Base-by-base conservation (phyloP, 2,329 filamentous ascomycete species). In the Ophiostoma tasmaniense region DNA sequence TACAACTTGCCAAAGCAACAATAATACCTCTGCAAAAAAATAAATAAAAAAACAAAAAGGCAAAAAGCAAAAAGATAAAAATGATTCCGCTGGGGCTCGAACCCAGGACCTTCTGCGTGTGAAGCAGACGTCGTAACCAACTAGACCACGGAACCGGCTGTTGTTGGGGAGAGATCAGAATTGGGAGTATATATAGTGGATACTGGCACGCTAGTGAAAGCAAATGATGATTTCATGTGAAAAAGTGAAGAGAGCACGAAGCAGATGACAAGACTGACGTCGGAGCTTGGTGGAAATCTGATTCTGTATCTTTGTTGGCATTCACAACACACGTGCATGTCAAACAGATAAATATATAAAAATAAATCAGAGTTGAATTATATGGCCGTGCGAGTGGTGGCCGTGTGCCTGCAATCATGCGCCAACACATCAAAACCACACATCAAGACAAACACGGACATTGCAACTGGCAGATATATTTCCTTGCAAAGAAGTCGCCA, bases 91-190 rank as follows among this genome's bases (percentile, higher is more conserved):
- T 66, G 65, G 65, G 65, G 65, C 42, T 66, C 65, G 65, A 66
- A 66, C 65, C 65, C 65, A 66, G 65, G 65, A 66, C 65, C 65
- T 66, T 66, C 45, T 66, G 65, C 65, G 65, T 66, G 65, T 66
- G 65, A 66, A 66, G 65, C 65, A 66, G 45, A 66, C 65, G 65
- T 66, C 65, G 65, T 66, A 66, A 66, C 65, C 65, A 66, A 66
- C 65, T 66, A 66, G 65, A 66, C 65, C 65, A 66, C 65, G 65
- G 65, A 66, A 66, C 65, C 65, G 2, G 20, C 3, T 10, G 2
- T 3, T 14, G 8, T 66, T 55, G 30, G 25, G 22, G 25, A 28
- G 13, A 35, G 2, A 1, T 14, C 14, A 1, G 37, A 13, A 13
- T 39, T 14, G 3, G 37, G 13, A 3, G 7, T 13, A 17, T 39